These are phyloP conservation scores for Leptomonas pyrrhocoris DNA, from an alignment of 208 protist genomes.

Conservation along the genomic window DNA sequence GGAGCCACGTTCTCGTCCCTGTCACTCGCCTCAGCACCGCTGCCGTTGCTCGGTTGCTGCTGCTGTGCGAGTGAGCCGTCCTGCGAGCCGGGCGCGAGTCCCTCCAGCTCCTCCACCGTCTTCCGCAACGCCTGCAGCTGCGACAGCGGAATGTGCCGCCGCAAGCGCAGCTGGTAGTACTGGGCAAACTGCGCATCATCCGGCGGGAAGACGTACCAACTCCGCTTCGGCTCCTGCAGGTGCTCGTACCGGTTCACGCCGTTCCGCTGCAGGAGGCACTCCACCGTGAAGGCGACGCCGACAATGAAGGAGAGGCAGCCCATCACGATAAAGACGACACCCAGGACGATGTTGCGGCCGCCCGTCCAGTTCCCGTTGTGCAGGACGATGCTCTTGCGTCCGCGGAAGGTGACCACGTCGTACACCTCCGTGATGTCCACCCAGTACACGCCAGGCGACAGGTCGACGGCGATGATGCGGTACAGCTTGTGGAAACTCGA, in stretches of 20 bases:
- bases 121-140: conserved; percentile 52
- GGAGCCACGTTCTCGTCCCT: too few relatives aligned
- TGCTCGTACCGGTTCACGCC: conserved; percentile 31
- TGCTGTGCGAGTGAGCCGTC: not conserved
- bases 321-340: conserved; percentile 64
- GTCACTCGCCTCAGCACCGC: not conserved
- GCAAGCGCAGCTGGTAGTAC: conserved; percentile 67
- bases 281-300: conserved; percentile 58
- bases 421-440: conserved; percentile 94
- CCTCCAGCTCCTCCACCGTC: conserved; percentile 31
- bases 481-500: conserved; percentile 97
- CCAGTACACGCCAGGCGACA: conserved; percentile 67
- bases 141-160: conserved; percentile 54
- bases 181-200: conserved; percentile 50
- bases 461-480: conserved; percentile 86
- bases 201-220: conserved; percentile 70
- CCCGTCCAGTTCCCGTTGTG: conserved; percentile 73
- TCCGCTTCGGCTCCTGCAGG: conserved; percentile 53
- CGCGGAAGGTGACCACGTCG: conserved; percentile 92
- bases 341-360: conserved; percentile 46
- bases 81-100: not conserved
- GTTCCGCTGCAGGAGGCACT: conserved; percentile 39
- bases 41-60: conserved; percentile 2
- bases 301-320: conserved; percentile 65
- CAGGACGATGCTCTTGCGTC: conserved; percentile 95